A percentile compares a stretch with the other conserved stretches of the same genome.
phyloP scores from a whole-genome alignment of 2,329 filamentous ascomycete species.

The Trichoderma koningii region DNA sequence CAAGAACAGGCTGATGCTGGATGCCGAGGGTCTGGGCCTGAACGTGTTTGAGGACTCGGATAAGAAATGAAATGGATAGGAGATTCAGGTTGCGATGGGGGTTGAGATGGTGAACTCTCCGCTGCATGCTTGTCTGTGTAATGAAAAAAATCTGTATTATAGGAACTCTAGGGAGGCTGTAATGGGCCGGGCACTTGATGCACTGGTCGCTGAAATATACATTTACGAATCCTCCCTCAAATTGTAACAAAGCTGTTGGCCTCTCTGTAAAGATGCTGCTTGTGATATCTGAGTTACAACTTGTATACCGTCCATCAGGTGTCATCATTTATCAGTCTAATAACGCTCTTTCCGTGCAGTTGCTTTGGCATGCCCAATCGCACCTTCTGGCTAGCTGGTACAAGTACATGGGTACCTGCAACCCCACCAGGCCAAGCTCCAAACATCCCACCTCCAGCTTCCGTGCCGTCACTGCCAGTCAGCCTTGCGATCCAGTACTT shows the following conservation, averaged over 20 bases:
- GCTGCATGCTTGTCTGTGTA: conserved; percentile 47
- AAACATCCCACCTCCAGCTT: conserved; percentile 20
- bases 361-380: not conserved
- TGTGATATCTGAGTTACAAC: no score
- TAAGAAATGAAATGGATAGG: conserved; percentile 45
- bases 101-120: conserved; percentile 45
- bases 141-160: conserved; percentile 39
- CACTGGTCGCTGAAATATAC: not conserved
- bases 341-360: not conserved
- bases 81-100: conserved; percentile 27
- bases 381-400: conserved; percentile 6
- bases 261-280: not conserved
- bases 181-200: not conserved
- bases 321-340: not conserved
- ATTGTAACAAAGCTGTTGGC: not conserved
- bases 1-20: conserved; percentile 91
- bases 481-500: conserved; percentile 13
- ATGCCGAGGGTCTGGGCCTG: conserved; percentile 85
- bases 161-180: conserved; percentile 29
- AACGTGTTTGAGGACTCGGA: conserved; percentile 69
- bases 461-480: conserved; percentile 26
- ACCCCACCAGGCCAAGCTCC: conserved; percentile 25
- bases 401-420: not conserved
- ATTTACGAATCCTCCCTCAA: conserved; percentile 10
- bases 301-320: no score